Conservation (phyloP, 306 rosid genomes). For the Cucumis hystrix region DNA sequence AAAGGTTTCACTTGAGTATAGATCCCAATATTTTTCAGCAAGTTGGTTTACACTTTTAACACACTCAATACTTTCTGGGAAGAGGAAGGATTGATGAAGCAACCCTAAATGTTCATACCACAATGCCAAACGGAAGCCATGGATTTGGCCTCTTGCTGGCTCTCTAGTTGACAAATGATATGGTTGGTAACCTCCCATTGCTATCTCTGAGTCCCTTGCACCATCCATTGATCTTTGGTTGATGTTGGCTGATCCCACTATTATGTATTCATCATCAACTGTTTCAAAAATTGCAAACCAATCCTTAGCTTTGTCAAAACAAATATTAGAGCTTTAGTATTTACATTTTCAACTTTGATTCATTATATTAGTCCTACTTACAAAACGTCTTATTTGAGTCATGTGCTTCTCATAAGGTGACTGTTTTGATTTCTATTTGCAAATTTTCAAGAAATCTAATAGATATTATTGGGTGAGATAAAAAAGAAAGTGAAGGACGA, state of each 20-base stretch:
- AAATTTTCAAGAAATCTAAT: too few relatives aligned
- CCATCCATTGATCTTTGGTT: constrained; percentile 47
- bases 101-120: constrained; percentile 42
- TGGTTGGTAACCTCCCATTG: constrained; percentile 44
- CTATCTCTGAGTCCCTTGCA: constrained; percentile 36
- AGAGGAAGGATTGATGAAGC: constrained; percentile 29
- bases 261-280: constrained; percentile 46
- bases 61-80: constrained; percentile 27
- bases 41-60: constrained; percentile 27
- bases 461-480: too few relatives aligned
- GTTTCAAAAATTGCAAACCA: background rate
- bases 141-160: constrained; percentile 39
- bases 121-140: constrained; percentile 33
- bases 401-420: too few relatives aligned
- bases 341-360: too few relatives aligned
- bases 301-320: background rate
- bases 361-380: too few relatives aligned
- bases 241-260: constrained; percentile 43
- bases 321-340: too few relatives aligned
- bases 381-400: too few relatives aligned
- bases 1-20: constrained; percentile 24
- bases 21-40: constrained; percentile 37
- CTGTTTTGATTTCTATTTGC: too few relatives aligned
- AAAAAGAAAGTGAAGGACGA: too few relatives aligned
- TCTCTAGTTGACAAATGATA: constrained; percentile 23